Evolutionary conservation across 495 filamentous ascomycete species (phyloP).

Genomic region (Aspergillus funiculosus): DNA sequence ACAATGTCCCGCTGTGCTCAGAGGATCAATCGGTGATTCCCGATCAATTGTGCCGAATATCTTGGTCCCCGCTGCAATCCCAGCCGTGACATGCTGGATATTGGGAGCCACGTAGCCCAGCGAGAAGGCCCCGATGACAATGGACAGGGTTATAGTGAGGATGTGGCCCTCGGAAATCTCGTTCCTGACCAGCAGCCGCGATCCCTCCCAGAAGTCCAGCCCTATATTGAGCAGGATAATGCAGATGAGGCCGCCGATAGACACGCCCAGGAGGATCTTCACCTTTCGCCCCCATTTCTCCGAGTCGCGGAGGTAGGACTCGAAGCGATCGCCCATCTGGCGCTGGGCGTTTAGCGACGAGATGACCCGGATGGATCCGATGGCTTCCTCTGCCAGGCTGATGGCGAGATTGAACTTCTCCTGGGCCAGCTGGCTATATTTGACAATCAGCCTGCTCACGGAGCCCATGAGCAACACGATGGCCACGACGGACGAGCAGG

Average conservation of each 20-base stretch:
- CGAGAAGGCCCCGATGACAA: constrained; percentile 7
- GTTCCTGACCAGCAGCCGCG: constrained; percentile 3
- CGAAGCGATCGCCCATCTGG: constrained; percentile 5
- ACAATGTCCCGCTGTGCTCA: constrained; percentile 22
- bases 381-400: constrained; percentile 17
- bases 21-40: constrained; percentile 31
- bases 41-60: constrained; percentile 38
- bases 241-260: constrained; percentile 9
- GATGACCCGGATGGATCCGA: constrained; percentile 15
- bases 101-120: constrained; percentile 28
- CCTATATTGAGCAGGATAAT: constrained; percentile 11
- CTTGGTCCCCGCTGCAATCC: constrained; percentile 29
- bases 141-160: constrained; percentile 10
- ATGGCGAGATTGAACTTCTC: background rate
- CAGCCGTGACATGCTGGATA: constrained; percentile 31
- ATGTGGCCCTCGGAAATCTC: constrained; percentile 9
- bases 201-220: constrained; percentile 20
- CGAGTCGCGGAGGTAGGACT: background rate
- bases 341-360: constrained; percentile 10
- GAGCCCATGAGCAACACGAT: constrained; percentile 21
- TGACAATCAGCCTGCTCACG: constrained; percentile 3
- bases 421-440: background rate
- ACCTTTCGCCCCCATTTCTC: constrained; percentile 3
- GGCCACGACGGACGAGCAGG: constrained; percentile 22
- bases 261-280: background rate